phyloP scores from a whole-genome alignment of 2,329 filamentous ascomycete species.

The Pestalotiopsis fici region DNA sequence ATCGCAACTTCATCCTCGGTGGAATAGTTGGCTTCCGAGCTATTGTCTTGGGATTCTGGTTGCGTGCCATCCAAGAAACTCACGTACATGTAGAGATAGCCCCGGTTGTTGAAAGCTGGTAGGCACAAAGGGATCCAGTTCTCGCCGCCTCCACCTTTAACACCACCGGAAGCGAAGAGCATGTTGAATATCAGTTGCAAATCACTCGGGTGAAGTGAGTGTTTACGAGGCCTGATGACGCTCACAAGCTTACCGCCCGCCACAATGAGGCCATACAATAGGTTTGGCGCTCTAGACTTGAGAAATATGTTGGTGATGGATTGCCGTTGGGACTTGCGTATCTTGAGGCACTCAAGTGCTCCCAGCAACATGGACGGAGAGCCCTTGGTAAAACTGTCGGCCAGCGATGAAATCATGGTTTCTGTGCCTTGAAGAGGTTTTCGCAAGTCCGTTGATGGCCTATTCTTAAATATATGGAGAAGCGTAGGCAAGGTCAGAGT shows the following conservation, averaged over 20 bases:
- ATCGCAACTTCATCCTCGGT: constrained; percentile 83
- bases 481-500: constrained; percentile 89
- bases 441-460: constrained; percentile 91
- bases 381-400: constrained; percentile 91
- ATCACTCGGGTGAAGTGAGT: constrained; percentile 93
- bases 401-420: constrained; percentile 83
- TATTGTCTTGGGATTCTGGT: constrained; percentile 37
- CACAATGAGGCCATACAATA: constrained; percentile 92
- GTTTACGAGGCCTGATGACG: constrained; percentile 89
- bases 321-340: constrained; percentile 84
- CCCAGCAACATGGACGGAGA: constrained; percentile 87
- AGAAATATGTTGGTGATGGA: constrained; percentile 86
- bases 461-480: constrained; percentile 81
- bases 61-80: constrained; percentile 76
- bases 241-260: constrained; percentile 92
- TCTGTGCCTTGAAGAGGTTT: constrained; percentile 91
- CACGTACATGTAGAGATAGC: constrained; percentile 99
- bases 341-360: constrained; percentile 87
- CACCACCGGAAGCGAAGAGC: constrained; percentile 92
- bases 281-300: constrained; percentile 72
- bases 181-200: constrained; percentile 98
- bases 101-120: constrained; percentile 94
- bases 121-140: constrained; percentile 97
- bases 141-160: constrained; percentile 88
- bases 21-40: constrained; percentile 53